Evolutionary conservation across 1,139 yeast species (phyloP), one percentile per base, ranked within the genome.

Genomic region (Yamadazyma spencermartinsiae): DNA sequence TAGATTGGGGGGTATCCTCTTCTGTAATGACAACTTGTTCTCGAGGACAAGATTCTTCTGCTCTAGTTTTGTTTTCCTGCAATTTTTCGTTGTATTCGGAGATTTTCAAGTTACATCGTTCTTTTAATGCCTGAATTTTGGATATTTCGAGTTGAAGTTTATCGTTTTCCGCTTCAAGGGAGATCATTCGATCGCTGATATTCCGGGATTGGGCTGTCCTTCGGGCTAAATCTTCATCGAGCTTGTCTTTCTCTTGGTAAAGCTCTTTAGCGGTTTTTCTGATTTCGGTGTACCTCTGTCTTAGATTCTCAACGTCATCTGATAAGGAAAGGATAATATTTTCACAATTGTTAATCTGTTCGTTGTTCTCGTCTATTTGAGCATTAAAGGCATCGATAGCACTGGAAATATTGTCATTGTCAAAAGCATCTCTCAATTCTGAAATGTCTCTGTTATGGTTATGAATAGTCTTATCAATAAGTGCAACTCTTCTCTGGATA

Each of bases 1-100:
- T 68, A 2, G 68, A 54, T 20, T 65, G 65, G 10, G 61, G 56
- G 3, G 72, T 62, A 41, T 72, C 77, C 0, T 54, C 43, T 3
- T 56, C 59, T 2, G 45, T 39, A 8, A 72, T 57, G 0, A 42
- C 41, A 1, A 66, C 60, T 15, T 58, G 62, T 2, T 56, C 61
- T 24, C 73, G 46, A 1, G 44, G 35, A 45, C 76, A 70, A 13
- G 58, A 54, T 7, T 46, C 51, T 42, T 60, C 58, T 1, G 76
- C 77, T 25, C 50, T 51, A n/a, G 42, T 48, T 4, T 49, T 43
- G 4, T 57, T 43, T 17, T 56, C 59, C 2, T 36, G 39, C 21
- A 62, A 52, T 31, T 53, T 58, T 24, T 43, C 44, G 29, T 46
- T 36, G 13, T 44, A 42, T 8, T 42, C 36, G 6, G 37, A 38